A percentile compares a stretch with the other conserved stretches of the same genome.
Conservation (phyloP, 768 basidiomycete genomes). For the Mycena rosella region DNA sequence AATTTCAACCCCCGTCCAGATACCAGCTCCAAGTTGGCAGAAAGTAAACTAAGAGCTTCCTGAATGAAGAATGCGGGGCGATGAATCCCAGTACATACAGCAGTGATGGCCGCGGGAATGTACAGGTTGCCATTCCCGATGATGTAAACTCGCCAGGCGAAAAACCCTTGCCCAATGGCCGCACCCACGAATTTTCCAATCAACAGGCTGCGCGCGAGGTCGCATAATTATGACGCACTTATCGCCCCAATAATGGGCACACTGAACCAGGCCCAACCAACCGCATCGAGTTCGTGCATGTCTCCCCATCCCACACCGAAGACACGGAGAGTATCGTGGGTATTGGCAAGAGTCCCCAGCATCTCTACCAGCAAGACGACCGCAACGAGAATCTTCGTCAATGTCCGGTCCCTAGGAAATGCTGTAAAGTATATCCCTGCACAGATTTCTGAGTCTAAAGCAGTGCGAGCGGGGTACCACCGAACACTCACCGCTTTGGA, state of each 20-base stretch:
- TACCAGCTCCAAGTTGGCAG: background rate
- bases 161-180: no score
- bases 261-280: constrained; percentile 36
- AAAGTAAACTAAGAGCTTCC: background rate
- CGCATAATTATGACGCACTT: background rate
- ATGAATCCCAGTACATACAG: no score
- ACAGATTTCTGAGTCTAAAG: no score
- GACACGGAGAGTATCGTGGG: background rate
- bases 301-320: constrained; percentile 31
- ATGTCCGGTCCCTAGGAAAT: background rate
- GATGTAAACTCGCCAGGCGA: no score
- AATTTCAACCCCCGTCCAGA: background rate
- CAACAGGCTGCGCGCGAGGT: background rate
- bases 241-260: constrained; percentile 34
- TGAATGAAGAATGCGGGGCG: no score
- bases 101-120: no score
- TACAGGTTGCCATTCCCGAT: no score
- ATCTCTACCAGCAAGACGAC: background rate
- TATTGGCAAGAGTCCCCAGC: background rate
- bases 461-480: no score
- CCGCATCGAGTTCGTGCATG: constrained; percentile 20
- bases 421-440: background rate
- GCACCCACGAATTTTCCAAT: background rate
- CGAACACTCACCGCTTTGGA: no score
- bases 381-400: background rate